Evolutionary conservation across 352 stramenopile species (phyloP), one percentile per base, ranked within the genome.

Genomic region (Phytophthora macrochlamydospora): DNA sequence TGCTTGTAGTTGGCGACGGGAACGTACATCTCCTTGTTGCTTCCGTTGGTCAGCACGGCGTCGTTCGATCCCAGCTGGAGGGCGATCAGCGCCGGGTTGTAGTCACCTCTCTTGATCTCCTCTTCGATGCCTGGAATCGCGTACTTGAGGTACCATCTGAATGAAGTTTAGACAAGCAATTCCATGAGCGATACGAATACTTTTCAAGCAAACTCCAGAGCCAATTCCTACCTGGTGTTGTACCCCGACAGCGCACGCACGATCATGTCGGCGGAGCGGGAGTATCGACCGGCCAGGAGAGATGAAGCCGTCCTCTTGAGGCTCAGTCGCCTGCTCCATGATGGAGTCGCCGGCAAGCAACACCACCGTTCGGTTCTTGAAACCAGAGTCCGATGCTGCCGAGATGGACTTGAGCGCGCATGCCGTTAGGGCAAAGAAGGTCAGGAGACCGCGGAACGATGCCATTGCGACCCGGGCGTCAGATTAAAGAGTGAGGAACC

Each of bases 61-160:
- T 90, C 81, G 70, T 90, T 90, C 24, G 81, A 67, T 8, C 81
- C 78, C 28, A 90, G 65, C 68, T 70, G 86, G 18, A 90, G 44
- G 4, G 70, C 80, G 13, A 88, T 56, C 31, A 88, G 54, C 6
- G 63, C 53, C 32, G 76, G 28, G 4, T 55, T n/a, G 28, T 61
- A 62, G 50, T 13, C 30, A 7, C 55, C 59, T 11, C 13, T 46
- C 12, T 31, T 24, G 43, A 85, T 67, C 32, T 90, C 79, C 0
- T 66, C 42, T n/a, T 61, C 43, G 2, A 85, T n/a, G 7, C 61
- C 32, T 2, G 70, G 72, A 9, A 85, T 51, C 33, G 7, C 4
- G 3, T 14, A 31, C 46, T 60, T 30, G 37, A 59, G 33, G 12
- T 32, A 18, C 54, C 38, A n/a, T 37, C 48, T 3, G 46, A 56